phyloP scores from a whole-genome alignment of 148 eudicot species.

The Cornus kousa region DNA sequence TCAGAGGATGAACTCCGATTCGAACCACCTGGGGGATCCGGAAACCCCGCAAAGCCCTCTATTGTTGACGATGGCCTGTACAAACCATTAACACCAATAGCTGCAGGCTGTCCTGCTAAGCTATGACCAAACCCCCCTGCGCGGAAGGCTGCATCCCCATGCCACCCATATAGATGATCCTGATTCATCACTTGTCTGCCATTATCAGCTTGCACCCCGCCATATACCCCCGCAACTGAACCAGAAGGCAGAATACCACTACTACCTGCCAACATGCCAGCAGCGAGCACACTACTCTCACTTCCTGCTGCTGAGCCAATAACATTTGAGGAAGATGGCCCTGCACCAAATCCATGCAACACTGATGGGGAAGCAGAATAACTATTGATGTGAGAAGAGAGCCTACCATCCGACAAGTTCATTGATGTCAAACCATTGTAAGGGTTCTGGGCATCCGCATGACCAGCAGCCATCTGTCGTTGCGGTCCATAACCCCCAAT shows the following conservation, averaged over 20 bases:
- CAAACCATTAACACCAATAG: slow-evolving; percentile 16
- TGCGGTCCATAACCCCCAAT: slow-evolving; percentile 18
- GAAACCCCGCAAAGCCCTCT: slow-evolving; percentile 26
- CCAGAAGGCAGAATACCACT: slow-evolving; percentile 10
- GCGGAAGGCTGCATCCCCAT: slow-evolving; percentile 17
- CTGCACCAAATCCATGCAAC: slow-evolving; percentile 21
- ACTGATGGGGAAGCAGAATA: slow-evolving; percentile 21
- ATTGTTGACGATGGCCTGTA: slow-evolving; percentile 14
- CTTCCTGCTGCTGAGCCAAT: not conserved
- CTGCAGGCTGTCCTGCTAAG: slow-evolving; percentile 20
- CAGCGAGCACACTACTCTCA: slow-evolving; percentile 1
- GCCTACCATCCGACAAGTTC: slow-evolving; percentile 16
- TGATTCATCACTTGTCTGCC: slow-evolving; percentile 9
- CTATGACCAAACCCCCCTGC: slow-evolving; percentile 15
- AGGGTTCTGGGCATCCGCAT: slow-evolving; percentile 12
- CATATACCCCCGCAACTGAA: slow-evolving; percentile 14
- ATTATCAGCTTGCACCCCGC: slow-evolving; percentile 14
- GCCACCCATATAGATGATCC: slow-evolving; percentile 23
- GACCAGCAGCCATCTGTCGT: slow-evolving; percentile 13
- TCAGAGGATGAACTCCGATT: slow-evolving; percentile 29
- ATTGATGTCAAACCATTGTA: not conserved
- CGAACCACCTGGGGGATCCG: slow-evolving; percentile 19
- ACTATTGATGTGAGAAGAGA: slow-evolving; percentile 13
- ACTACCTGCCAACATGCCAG: not conserved
- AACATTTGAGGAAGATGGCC: slow-evolving; percentile 12